These are phyloP conservation scores for Colletotrichum camelliae DNA, from an alignment of 2,329 filamentous ascomycete genomes.

Conservation along the genomic window DNA sequence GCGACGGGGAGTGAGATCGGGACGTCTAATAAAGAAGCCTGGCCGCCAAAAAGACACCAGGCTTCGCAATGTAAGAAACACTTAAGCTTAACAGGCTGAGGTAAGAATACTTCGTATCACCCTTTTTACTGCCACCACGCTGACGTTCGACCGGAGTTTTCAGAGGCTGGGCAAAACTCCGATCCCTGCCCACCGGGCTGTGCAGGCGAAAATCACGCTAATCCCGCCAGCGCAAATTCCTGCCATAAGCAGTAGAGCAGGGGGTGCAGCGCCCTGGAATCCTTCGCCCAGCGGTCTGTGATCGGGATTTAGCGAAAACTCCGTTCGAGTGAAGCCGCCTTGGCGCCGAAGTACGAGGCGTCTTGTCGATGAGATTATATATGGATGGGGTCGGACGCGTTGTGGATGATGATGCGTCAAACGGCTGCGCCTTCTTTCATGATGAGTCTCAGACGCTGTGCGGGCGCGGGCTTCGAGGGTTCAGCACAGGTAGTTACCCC, in stretches of 20 bases:
- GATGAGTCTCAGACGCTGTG: not conserved
- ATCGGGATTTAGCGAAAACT: not conserved
- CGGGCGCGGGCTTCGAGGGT: not conserved
- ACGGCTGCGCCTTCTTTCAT: not conserved
- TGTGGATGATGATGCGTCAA: not conserved
- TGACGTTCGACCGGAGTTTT: not conserved
- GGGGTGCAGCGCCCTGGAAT: not conserved
- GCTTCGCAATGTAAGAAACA: rapidly evolving
- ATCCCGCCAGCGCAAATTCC: not conserved
- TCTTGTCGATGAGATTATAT: not conserved
- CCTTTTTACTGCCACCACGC: not conserved
- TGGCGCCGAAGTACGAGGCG: not conserved
- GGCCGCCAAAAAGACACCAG: rapidly evolving
- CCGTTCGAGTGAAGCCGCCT: not conserved
- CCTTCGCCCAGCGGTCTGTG: not conserved
- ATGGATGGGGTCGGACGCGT: not conserved
- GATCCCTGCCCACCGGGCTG: not conserved
- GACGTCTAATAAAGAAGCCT: not conserved
- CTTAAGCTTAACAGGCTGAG: not conserved
- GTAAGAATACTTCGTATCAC: not conserved
- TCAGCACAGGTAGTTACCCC: not conserved
- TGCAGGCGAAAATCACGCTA: not conserved
- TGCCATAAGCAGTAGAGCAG: not conserved
- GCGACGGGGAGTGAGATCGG: rapidly evolving
- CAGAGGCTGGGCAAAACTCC: not conserved